phyloP scores from a whole-genome alignment of 129 eudicot genomes.

The Oenanthe sinensis region DNA sequence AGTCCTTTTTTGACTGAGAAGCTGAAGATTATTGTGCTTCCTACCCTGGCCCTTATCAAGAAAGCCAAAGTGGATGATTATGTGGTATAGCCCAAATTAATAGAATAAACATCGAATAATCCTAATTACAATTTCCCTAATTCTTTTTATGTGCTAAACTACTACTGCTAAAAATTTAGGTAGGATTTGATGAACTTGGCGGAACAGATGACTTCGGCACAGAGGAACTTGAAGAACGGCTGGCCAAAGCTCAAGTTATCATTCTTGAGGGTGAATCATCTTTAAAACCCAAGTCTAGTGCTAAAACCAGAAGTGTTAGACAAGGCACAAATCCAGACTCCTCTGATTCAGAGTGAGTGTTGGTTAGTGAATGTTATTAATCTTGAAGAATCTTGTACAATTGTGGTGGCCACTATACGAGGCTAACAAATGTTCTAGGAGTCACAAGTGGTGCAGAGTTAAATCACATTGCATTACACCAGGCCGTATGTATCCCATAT shows the following conservation, averaged over 20 bases:
- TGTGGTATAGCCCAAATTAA: slow-evolving; percentile 44
- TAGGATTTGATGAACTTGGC: slow-evolving; percentile 95
- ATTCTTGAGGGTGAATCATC: slow-evolving; percentile 85
- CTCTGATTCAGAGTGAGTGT: slow-evolving; percentile 63
- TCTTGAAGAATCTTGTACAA: neutral
- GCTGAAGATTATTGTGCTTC: slow-evolving; percentile 84
- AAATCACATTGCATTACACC: neutral
- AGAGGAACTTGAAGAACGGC: slow-evolving; percentile 80
- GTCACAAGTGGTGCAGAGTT: neutral
- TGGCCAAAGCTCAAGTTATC: slow-evolving; percentile 76
- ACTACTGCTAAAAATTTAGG: slow-evolving; percentile 32
- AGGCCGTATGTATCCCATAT: neutral
- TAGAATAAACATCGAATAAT: neutral
- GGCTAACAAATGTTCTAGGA: neutral
- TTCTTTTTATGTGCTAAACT: neutral
- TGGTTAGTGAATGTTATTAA: neutral
- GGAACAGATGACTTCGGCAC: slow-evolving; percentile 86
- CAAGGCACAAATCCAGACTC: slow-evolving; percentile 51
- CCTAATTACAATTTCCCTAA: neutral
- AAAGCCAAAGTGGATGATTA: slow-evolving; percentile 93
- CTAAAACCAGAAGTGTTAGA: slow-evolving; percentile 58
- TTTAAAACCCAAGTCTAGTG: slow-evolving; percentile 33
- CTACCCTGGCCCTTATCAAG: slow-evolving; percentile 86
- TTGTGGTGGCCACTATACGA: neutral
- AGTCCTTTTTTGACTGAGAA: slow-evolving; percentile 86